These are phyloP conservation scores for Candida xyloterini DNA, from an alignment of 805 yeast genomes.

Conservation along the genomic window DNA sequence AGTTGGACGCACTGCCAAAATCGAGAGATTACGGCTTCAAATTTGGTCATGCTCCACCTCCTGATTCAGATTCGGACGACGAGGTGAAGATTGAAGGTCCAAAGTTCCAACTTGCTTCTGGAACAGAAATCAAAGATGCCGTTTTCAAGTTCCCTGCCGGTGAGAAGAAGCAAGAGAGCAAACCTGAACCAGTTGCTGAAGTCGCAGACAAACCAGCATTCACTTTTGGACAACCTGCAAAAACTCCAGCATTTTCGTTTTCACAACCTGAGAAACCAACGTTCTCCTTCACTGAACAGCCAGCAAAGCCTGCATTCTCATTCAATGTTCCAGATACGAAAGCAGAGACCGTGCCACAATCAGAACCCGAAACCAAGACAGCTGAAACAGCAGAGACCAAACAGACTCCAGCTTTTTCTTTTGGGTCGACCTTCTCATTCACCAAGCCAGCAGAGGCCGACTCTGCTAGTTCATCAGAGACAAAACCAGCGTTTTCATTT, in stretches of 20 bases:
- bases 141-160: conserved; percentile 28
- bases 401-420: conserved; percentile 26
- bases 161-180: neutral
- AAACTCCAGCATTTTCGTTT: conserved; percentile 1
- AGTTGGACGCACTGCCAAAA: conserved; percentile 44
- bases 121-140: conserved; percentile 35
- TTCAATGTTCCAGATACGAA: neutral
- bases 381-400: conserved; percentile 23
- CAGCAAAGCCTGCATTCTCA: conserved; percentile 10
- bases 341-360: neutral
- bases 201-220: conserved; percentile 2
- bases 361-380: conserved; percentile 5
- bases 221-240: conserved; percentile 1
- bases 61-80: conserved; percentile 46
- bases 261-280: conserved; percentile 4
- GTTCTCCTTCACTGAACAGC: conserved; percentile 9
- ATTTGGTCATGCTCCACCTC: conserved; percentile 37
- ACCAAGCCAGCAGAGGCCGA: conserved; percentile 5
- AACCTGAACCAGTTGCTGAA: conserved; percentile 14
- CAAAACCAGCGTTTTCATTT: conserved; percentile 31
- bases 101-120: conserved; percentile 44
- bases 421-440: conserved; percentile 20
- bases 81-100: conserved; percentile 75
- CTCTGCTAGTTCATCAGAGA: conserved; percentile 1
- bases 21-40: conserved; percentile 50